Percentiles rank a stretch among this genome's conserved stretches.
phyloP scores from a whole-genome alignment of 139 green algal species.

The Chlamydomonas urium region DNA sequence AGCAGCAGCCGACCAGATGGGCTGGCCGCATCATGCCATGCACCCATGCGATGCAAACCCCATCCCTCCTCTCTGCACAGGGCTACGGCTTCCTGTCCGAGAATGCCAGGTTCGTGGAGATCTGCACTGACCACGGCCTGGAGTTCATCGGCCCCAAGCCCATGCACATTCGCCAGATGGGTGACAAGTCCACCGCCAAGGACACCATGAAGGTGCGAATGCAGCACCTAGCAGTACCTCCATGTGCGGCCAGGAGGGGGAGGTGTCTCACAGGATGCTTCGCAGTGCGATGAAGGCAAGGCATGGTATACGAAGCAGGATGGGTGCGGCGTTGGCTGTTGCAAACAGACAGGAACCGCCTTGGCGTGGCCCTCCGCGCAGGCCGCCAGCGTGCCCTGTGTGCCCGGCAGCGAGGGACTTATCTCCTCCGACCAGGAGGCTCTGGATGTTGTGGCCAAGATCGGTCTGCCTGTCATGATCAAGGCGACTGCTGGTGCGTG shows the following conservation, averaged over 20 bases:
- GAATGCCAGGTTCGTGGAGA: slow-evolving; percentile 94
- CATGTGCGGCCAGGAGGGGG: no score
- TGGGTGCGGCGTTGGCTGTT: no score
- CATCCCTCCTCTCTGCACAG: slow-evolving; percentile 26
- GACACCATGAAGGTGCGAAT: slow-evolving; percentile 89
- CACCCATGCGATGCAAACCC: neutral
- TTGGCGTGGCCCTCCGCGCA: no score
- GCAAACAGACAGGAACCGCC: no score
- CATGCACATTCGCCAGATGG: slow-evolving; percentile 88
- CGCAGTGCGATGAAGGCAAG: no score
- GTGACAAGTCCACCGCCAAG: slow-evolving; percentile 91
- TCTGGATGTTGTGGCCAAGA: slow-evolving; percentile 44
- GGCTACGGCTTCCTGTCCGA: slow-evolving; percentile 97
- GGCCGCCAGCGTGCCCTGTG: slow-evolving; percentile 86
- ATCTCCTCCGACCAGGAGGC: slow-evolving; percentile 71
- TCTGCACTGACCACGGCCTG: slow-evolving; percentile 91
- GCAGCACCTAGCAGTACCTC: no score
- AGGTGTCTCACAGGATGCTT: no score
- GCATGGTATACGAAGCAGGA: no score
- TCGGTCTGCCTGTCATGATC: slow-evolving; percentile 96
- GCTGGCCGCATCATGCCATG: neutral
- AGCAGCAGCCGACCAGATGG: neutral
- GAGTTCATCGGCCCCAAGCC: slow-evolving; percentile 95
- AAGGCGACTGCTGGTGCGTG: slow-evolving; percentile 84
- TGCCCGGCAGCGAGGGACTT: slow-evolving; percentile 88